Conservation (phyloP, 2,329 filamentous ascomycete species). For the Akanthomyces lecanii region DNA sequence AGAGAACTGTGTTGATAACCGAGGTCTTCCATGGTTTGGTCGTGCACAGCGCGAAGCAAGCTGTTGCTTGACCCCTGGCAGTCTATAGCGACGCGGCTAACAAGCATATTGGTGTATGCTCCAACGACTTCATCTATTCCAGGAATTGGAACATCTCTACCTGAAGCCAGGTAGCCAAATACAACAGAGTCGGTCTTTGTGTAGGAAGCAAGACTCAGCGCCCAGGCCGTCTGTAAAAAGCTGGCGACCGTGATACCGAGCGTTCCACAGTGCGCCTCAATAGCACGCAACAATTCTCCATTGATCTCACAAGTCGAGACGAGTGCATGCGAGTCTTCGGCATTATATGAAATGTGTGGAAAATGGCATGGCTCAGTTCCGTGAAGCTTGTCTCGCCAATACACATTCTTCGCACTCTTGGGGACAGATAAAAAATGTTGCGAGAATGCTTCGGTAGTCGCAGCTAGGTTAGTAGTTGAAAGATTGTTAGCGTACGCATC, state of each 20-base stretch:
- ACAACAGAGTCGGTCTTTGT: slow-evolving; percentile 16
- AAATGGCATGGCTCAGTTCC: slow-evolving; percentile 17
- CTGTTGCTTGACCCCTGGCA: neutral
- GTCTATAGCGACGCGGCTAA: neutral
- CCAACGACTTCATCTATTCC: slow-evolving; percentile 15
- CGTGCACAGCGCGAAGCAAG: neutral
- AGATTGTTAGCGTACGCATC: slow-evolving; percentile 13
- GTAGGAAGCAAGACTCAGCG: slow-evolving; percentile 18
- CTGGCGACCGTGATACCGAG: slow-evolving; percentile 15
- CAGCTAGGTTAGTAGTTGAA: neutral
- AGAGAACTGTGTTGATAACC: slow-evolving; percentile 8
- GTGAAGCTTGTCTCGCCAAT: slow-evolving; percentile 17
- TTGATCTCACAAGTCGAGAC: neutral
- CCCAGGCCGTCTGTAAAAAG: slow-evolving; percentile 18
- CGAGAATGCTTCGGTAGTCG: neutral
- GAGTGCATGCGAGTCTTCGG: neutral
- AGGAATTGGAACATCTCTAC: slow-evolving; percentile 15
- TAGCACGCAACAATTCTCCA: neutral
- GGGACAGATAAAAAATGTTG: neutral
- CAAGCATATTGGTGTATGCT: slow-evolving; percentile 18
- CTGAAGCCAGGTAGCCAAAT: slow-evolving; percentile 18
- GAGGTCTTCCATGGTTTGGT: slow-evolving; percentile 3
- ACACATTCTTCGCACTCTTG: neutral
- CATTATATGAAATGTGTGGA: neutral
- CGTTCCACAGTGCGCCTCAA: neutral